Evolutionary conservation across 768 basidiomycete genomes (phyloP), one percentile per base, ranked within the genome.

Genomic region (Hygrophorus pudorinus): DNA sequence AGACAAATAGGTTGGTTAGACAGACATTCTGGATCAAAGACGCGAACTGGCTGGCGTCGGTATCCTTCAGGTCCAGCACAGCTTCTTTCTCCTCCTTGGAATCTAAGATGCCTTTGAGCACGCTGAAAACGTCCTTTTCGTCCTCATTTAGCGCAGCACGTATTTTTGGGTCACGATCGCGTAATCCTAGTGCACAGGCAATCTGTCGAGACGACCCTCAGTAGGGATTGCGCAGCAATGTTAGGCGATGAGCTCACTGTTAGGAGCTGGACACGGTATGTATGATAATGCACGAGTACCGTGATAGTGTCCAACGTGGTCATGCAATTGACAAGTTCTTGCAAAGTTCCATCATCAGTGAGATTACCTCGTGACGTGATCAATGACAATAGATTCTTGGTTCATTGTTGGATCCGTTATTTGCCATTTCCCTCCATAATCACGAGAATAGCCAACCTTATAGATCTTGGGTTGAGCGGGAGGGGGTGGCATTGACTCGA

Each of bases 21-120:
- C 43, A 11, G 27, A 56, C 53, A 12, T 49, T 50, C 36, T 57
- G 53, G 5, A 57, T 41, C n/a, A 54, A 46, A 38, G 53, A 49
- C 5, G 54, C 42, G 31, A 54, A 57, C 10, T 37, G 44, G 35
- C 52, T 51, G 4, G 53, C 56, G 18, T 34, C 21, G 36, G 53
- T 47, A 8, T 44, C 51, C 12, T 45, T 34, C 4, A 57, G 50
- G 11, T 29, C 33, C 11, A 54, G 44, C 21, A 51, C 46, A 11
- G 34, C 36, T 32, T 38, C 43, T 7, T 39, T 42, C 12, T 52
- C 51, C 1, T 42, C n/a, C 9, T 51, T 45, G 9, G 55, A 54
- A 31, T 44, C 48, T 1, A 54, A 33, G 5, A 51, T 47, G 8
- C 45, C 47, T 42, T 49, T 42, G 2, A 56, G 32, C n/a, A 48